Conservation (phyloP, 768 basidiomycete genomes). For the Porphyrellus cyaneotinctus region DNA sequence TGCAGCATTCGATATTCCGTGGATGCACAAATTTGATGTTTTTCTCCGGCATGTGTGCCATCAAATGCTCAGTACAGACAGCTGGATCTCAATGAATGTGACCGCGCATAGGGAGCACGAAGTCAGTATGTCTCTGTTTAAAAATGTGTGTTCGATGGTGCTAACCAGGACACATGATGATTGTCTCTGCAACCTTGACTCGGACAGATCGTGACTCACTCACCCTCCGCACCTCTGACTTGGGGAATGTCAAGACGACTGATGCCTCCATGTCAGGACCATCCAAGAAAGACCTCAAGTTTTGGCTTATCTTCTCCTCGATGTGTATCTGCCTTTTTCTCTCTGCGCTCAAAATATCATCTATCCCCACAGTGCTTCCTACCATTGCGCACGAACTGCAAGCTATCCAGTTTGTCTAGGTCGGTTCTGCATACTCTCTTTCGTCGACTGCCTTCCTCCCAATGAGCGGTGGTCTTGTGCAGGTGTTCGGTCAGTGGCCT, state of each 20-base stretch:
- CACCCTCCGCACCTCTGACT: neutral
- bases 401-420: conserved; percentile 33
- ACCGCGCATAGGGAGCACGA: neutral
- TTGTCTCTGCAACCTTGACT: neutral
- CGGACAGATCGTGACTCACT: neutral
- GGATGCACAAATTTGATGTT: neutral
- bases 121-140: neutral
- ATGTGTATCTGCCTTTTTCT: conserved; percentile 25
- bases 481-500: conserved; percentile 30
- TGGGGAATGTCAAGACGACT: neutral
- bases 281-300: conserved; percentile 14
- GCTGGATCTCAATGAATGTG: neutral
- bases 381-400: conserved; percentile 30
- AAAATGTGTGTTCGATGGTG: neutral
- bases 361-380: conserved; percentile 32
- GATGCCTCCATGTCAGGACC: neutral
- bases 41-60: neutral
- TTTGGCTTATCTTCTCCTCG: conserved; percentile 30
- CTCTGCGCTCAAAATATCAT: conserved; percentile 26
- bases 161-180: neutral
- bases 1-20: neutral
- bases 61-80: neutral
- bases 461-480: conserved; percentile 31
- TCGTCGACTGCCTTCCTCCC: conserved; percentile 37
- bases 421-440: conserved; percentile 36